Evolutionary conservation across 2,329 filamentous ascomycete genomes (phyloP).

Genomic region (Ceratocystis albifundus): DNA sequence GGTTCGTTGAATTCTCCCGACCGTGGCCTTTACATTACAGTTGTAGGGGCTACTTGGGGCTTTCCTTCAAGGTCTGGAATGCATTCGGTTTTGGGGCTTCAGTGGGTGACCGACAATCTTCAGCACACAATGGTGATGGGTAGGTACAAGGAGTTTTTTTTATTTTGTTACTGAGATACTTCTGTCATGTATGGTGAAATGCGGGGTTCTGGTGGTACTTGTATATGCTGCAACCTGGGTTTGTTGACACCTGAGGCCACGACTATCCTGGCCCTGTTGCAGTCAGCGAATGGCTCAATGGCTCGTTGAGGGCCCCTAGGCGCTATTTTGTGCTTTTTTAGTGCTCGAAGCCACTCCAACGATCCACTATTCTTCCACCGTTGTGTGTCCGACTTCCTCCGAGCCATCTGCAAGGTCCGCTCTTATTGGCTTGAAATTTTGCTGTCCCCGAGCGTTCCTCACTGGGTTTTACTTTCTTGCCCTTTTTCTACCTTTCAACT

Average conservation of each 20-base stretch:
- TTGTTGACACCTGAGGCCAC: slow-evolving; percentile 23
- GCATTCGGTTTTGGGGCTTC: not conserved
- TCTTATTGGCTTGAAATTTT: slow-evolving; percentile 24
- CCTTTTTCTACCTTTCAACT: slow-evolving; percentile 23
- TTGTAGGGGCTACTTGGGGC: too few species aligned
- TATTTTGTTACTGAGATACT: slow-evolving; percentile 21
- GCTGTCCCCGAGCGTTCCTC: slow-evolving; percentile 24
- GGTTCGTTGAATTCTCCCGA: too few species aligned
- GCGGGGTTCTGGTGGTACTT: slow-evolving; percentile 21
- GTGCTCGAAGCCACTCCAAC: slow-evolving; percentile 17
- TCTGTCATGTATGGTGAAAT: slow-evolving; percentile 18
- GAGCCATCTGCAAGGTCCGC: slow-evolving; percentile 22
- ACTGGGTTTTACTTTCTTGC: slow-evolving; percentile 23
- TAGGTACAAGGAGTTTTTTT: slow-evolving; percentile 9
- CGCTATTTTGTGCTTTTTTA: slow-evolving; percentile 20
- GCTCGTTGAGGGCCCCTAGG: slow-evolving; percentile 7
- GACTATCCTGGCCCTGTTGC: slow-evolving; percentile 13
- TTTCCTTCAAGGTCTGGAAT: not conserved
- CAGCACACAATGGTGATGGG: slow-evolving; percentile 9
- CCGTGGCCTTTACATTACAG: too few species aligned
- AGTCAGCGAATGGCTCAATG: not conserved
- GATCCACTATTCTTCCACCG: slow-evolving; percentile 24
- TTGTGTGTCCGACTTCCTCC: slow-evolving; percentile 24
- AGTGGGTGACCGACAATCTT: slow-evolving; percentile 8
- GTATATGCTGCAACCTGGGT: slow-evolving; percentile 16